Evolutionary conservation across 805 yeast species (phyloP).

Genomic region (Kuraishia cidri): DNA sequence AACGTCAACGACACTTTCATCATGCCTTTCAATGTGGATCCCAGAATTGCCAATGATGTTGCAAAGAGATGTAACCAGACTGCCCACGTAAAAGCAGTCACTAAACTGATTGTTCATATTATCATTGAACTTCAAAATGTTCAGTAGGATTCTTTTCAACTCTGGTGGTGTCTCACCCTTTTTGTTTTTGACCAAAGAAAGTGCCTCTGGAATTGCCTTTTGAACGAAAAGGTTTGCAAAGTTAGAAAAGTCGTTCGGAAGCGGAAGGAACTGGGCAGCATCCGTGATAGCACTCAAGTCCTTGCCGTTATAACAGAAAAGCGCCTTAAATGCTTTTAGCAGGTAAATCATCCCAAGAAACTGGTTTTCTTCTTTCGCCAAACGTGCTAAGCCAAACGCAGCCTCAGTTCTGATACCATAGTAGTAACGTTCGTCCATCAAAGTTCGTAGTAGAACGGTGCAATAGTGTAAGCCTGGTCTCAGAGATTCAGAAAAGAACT

Average conservation of each 20-base stretch:
- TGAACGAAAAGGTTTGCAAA: slow-evolving; percentile 62
- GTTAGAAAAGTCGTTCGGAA: slow-evolving; percentile 73
- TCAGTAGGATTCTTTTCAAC: slow-evolving; percentile 56
- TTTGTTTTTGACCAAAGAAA: slow-evolving; percentile 53
- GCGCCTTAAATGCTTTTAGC: slow-evolving; percentile 53
- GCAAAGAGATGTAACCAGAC: slow-evolving; percentile 47
- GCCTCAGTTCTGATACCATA: slow-evolving; percentile 89
- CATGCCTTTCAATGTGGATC: slow-evolving; percentile 13
- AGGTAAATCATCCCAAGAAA: slow-evolving; percentile 70
- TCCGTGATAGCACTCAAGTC: slow-evolving; percentile 10
- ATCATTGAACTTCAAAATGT: slow-evolving; percentile 74
- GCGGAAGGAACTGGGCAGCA: slow-evolving; percentile 46
- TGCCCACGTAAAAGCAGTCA: slow-evolving; percentile 60
- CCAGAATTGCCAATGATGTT: slow-evolving; percentile 15
- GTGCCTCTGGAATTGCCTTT: slow-evolving; percentile 54
- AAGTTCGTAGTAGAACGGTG: slow-evolving; percentile 67
- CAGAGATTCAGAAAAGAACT: slow-evolving; percentile 53
- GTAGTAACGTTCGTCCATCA: slow-evolving; percentile 77
- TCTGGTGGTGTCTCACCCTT: slow-evolving; percentile 54
- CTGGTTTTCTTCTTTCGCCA: slow-evolving; percentile 51
- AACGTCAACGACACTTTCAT: slow-evolving; percentile 10
- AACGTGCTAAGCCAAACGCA: slow-evolving; percentile 64
- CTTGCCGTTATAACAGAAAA: slow-evolving; percentile 54
- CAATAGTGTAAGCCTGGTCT: slow-evolving; percentile 61
- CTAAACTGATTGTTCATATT: slow-evolving; percentile 70